Evolutionary conservation across 106 monocot genomes (phyloP), one percentile per base, ranked within the genome.

Genomic region (Allium sativum): DNA sequence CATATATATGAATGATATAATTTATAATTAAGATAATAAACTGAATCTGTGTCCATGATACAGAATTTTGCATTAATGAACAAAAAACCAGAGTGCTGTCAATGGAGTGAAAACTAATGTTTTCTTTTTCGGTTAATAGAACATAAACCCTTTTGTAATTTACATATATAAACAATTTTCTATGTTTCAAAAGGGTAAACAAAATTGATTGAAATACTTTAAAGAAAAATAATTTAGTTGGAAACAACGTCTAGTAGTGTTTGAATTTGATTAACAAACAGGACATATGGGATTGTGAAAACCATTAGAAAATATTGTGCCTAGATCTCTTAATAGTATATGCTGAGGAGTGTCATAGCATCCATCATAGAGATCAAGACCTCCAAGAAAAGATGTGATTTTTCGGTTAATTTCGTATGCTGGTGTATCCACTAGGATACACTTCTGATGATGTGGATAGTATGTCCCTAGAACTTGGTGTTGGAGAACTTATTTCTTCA

Each of bases 321-420:
- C 68, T 44, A 86, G 78, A 70, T 91, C 80, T 15, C 12, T 18
- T 53, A 80, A 91, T 12, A 91, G 48, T 69, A 86, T 83, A 52
- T 91, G 90, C 18, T 75, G 51, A 20, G 86, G 90, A 48, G 90
- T 91, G 67, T 91, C 86, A 65, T 91, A 91, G 63, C 90, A 80
- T 1, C 86, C 90, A 45, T 80, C 70, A 65, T 74, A 74, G 22
- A 91, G 75, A 76, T 91, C 90, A 67, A 91, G 86, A 17, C 90
- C 90, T 21, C 90, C 90, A 12, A 91, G 52, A 59, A 91, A 91
- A 55, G 90, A 86, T 15, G 80, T 86, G 14, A 86, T 80, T 52
- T 86, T 86, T 55, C 90, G 46, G 1, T 65, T 62, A 68, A 70
- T 78, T 48, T n/a, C 53, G 53, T 75, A 64, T 47, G 75, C 82